These are phyloP conservation scores for Dictyostelium citrinum DNA, from an alignment of 78 protist genomes.

Conservation along the genomic window DNA sequence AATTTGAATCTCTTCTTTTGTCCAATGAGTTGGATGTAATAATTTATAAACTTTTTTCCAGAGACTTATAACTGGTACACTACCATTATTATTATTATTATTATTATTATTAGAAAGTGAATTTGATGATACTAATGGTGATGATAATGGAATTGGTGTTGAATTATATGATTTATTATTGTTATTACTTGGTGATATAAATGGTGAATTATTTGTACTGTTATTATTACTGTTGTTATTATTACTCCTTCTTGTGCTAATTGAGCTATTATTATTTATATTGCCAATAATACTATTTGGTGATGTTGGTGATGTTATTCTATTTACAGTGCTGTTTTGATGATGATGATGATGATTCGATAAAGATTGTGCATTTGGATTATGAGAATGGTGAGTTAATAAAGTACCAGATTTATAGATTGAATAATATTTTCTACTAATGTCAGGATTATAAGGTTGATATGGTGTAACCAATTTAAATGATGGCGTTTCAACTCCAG, in stretches of 20 bases:
- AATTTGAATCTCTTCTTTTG: constrained; percentile 1
- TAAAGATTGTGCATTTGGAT: neutral
- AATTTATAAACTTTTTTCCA: constrained; percentile 30
- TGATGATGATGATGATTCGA: neutral
- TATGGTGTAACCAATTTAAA: neutral
- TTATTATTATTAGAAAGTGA: neutral
- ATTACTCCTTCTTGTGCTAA: neutral
- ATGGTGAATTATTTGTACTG: neutral
- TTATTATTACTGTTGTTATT: neutral
- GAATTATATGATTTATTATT: neutral
- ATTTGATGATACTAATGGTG: neutral
- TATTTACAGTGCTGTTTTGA: neutral
- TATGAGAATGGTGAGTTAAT: neutral
- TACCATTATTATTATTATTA: no score
- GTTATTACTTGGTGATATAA: neutral
- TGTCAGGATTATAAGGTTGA: constrained; percentile 20
- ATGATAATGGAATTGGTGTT: neutral
- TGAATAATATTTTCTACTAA: constrained; percentile 20
- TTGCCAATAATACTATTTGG: neutral
- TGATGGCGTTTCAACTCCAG: constrained; percentile 22
- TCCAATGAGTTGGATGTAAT: constrained; percentile 21
- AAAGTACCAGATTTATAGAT: constrained; percentile 15
- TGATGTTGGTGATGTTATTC: constrained; percentile 5
- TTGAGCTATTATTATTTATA: neutral
- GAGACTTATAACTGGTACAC: neutral